These are phyloP conservation scores for Tetraselmis chui DNA, from an alignment of 139 green algal species.

Conservation along the genomic window DNA sequence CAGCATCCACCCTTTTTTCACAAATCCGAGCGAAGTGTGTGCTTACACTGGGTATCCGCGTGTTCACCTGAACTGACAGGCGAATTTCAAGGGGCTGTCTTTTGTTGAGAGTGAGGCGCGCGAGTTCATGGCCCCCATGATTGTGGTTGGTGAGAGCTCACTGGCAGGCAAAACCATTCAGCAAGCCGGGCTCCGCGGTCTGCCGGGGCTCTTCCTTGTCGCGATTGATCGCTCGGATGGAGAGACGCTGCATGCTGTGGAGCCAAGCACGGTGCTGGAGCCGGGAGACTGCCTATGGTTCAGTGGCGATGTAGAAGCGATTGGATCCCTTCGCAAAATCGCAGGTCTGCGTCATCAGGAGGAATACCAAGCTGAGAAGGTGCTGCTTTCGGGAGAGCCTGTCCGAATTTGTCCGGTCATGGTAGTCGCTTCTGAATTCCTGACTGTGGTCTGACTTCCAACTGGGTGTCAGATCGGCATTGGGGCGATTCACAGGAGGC, in stretches of 20 bases:
- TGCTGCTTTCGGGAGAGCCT: too few relatives aligned
- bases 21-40: too few relatives aligned
- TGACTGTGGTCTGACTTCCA: too few relatives aligned
- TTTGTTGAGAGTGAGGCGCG: not conserved
- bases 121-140: not conserved
- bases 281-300: slow-evolving; percentile 73
- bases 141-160: not conserved
- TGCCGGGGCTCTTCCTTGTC: slow-evolving; percentile 55
- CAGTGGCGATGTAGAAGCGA: slow-evolving; percentile 42
- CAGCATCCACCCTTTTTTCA: too few relatives aligned
- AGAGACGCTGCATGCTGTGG: slow-evolving; percentile 32
- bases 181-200: slow-evolving; percentile 28
- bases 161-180: slow-evolving; percentile 17
- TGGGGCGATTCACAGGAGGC: slow-evolving; percentile 1
- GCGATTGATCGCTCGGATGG: slow-evolving; percentile 41
- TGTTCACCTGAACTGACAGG: too few relatives aligned
- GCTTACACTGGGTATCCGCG: too few relatives aligned
- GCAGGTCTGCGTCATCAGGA: slow-evolving; percentile 40
- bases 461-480: slow-evolving; percentile 3
- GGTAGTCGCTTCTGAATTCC: too few relatives aligned
- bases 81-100: not conserved
- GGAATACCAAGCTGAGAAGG: slow-evolving; percentile 30
- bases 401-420: too few relatives aligned
- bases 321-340: slow-evolving; percentile 51
- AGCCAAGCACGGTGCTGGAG: slow-evolving; percentile 39